These are phyloP conservation scores for Skeletonema grethae DNA, from an alignment of 108 stramenopile species.

Conservation along the genomic window DNA sequence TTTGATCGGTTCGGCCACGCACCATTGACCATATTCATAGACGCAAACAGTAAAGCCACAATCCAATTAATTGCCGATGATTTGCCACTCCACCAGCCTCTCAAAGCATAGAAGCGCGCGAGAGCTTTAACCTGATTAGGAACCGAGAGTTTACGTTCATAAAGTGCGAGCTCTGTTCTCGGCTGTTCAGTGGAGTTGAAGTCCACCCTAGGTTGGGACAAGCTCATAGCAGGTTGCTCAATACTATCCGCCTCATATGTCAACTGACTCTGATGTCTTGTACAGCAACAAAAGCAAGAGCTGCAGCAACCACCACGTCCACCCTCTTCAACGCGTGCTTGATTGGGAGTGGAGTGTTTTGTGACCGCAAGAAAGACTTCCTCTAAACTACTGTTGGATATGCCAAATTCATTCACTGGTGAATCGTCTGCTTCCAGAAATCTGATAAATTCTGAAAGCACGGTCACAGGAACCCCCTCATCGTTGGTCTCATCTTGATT, in stretches of 20 bases:
- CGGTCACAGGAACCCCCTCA: constrained; percentile 44
- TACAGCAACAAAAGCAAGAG: constrained; percentile 23
- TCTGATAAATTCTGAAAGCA: constrained; percentile 40
- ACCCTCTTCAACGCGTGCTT: constrained; percentile 9
- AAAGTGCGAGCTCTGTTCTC: constrained; percentile 13
- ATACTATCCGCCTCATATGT: not conserved
- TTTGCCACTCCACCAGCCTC: constrained; percentile 44
- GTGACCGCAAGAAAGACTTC: constrained; percentile 67
- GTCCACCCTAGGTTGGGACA: not conserved
- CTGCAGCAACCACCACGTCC: constrained; percentile 17
- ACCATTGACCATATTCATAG: constrained; percentile 17
- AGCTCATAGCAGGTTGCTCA: not conserved
- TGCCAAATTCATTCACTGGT: constrained; percentile 51
- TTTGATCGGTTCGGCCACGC: not conserved
- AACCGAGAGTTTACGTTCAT: constrained; percentile 32
- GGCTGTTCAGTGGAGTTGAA: constrained; percentile 4
- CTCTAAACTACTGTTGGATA: constrained; percentile 64
- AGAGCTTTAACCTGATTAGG: constrained; percentile 33
- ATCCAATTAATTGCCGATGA: constrained; percentile 45
- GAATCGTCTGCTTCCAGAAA: constrained; percentile 53
- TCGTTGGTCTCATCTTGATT: constrained; percentile 16
- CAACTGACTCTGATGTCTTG: constrained; percentile 1
- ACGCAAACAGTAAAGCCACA: constrained; percentile 23
- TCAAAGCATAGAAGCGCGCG: constrained; percentile 17
- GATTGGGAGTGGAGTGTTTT: constrained; percentile 8